Evolutionary conservation across 225 moss, liverwort and hornwort species (phyloP), one percentile per base, ranked within the genome.

Genomic region (Asterella californica): DNA sequence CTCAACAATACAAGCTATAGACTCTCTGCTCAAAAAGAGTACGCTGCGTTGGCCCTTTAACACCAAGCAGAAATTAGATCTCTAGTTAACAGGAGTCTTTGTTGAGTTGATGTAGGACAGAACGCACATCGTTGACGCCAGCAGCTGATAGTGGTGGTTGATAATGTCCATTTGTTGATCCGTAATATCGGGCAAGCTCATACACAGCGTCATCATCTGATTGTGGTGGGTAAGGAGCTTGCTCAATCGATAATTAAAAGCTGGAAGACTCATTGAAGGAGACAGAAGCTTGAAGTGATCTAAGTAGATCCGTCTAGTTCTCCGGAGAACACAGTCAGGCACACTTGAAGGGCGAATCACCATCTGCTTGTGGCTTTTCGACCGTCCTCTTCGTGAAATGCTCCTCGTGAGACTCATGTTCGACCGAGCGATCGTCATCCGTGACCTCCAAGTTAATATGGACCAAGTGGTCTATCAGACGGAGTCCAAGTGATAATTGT

Each of bases 151-250:
- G 53, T 74, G 74, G 19, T 74, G 74, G 52, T 53, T 74, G 52
- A 74, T 74, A 29, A 74, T 74, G 4, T 52, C 49, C 74, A 47
- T 74, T 21, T 53, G 74, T 74, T 74, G 50, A 53, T 33, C 32
- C 4, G 10, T 45, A 29, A 73, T 24, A 12, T 27, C 15, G 52
- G 74, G 74, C 74, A 53, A 53, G 53, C 74, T 74, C 74, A 74
- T 74, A 48, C 74, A 74, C 30, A 74, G 52, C 21, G 50, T 74
- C 74, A 74, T 74, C 74, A 74, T 74, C 74, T 74, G 53, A 17
- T 54, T 74, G 74, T 74, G 74, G 33, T 53, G 53, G 15, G 47
- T 48, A 9, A 74, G 74, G 5, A 74, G 74, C 53, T 53, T 74
- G 74, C 30, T 6, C 74, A 74, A 53, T 15, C 74, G 53, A 54